Conservation (phyloP, 1,284 basidiomycete genomes). For the Gymnopus androsaceus region DNA sequence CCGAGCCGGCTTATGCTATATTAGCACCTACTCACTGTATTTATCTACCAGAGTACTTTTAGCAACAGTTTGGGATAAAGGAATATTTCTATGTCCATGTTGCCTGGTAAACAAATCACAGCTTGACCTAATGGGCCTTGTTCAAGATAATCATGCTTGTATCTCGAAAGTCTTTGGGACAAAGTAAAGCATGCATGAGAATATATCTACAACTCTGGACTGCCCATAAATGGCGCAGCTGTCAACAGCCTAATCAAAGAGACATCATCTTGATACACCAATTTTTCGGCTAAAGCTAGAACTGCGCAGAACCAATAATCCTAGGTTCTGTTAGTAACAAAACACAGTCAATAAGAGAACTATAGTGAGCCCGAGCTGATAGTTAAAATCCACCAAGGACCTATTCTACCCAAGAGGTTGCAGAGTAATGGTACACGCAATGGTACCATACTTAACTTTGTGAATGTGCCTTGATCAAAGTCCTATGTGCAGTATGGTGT, state of each 20-base stretch:
- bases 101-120: constrained; percentile 27
- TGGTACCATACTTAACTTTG: too few relatives aligned
- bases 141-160: background rate
- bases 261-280: too few relatives aligned
- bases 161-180: background rate
- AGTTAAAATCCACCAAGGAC: too few relatives aligned
- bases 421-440: too few relatives aligned
- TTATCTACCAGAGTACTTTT: constrained; percentile 27
- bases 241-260: constrained; percentile 4
- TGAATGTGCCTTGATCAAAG: too few relatives aligned
- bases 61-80: constrained; percentile 32
- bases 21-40: background rate
- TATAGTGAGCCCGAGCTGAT: too few relatives aligned
- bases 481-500: too few relatives aligned
- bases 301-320: too few relatives aligned
- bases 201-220: constrained; percentile 25
- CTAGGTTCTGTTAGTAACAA: too few relatives aligned
- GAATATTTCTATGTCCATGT: constrained; percentile 32
- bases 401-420: too few relatives aligned
- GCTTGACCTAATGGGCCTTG: constrained; percentile 15
- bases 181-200: constrained; percentile 16
- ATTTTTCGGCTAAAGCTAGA: too few relatives aligned
- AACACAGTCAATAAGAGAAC: too few relatives aligned
- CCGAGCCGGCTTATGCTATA: constrained; percentile 12
- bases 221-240: constrained; percentile 8